Percentiles rank a stretch among this genome's conserved stretches.
Conservation (phyloP, 768 basidiomycete genomes). For the Sistotremastrum suecicum region DNA sequence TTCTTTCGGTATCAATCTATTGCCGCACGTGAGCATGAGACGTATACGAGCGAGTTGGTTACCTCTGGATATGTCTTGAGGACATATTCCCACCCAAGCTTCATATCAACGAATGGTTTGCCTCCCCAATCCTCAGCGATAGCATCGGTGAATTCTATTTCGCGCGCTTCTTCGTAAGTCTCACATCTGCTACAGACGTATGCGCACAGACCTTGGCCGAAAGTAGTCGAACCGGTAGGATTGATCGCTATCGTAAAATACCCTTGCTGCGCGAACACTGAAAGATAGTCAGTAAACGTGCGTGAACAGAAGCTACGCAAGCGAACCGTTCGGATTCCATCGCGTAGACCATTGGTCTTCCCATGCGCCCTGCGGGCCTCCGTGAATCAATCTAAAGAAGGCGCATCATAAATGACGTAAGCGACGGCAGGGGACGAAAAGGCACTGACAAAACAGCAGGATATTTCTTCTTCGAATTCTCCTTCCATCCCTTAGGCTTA, state of each 20-base stretch:
- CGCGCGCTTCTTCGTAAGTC: not conserved
- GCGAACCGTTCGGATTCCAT: conserved; percentile 77
- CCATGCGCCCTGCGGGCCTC: conserved; percentile 75
- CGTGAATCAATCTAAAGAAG: conserved; percentile 19
- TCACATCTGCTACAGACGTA: not conserved
- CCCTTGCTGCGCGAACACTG: conserved; percentile 75
- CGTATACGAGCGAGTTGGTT: not conserved
- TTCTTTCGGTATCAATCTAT: conserved; percentile 13
- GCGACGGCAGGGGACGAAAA: not conserved
- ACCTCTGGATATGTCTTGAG: conserved; percentile 60
- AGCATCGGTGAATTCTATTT: conserved; percentile 61
- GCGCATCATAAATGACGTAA: conserved; percentile 1
- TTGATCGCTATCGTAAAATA: conserved; percentile 84
- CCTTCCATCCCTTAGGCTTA: conserved; percentile 65
- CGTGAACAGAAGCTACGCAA: conserved; percentile 1
- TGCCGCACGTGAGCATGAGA: conserved; percentile 10
- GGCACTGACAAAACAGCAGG: conserved; percentile 49
- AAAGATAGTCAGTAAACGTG: not conserved
- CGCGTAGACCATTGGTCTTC: conserved; percentile 82
- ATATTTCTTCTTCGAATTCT: conserved; percentile 55
- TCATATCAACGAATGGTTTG: conserved; percentile 69
- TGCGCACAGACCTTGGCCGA: conserved; percentile 57
- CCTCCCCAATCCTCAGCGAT: conserved; percentile 78
- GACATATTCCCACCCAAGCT: conserved; percentile 58
- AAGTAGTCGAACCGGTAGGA: conserved; percentile 88